These are phyloP conservation scores for Chlorella sp. DNA, from an alignment of 139 green algal species.

Conservation along the genomic window DNA sequence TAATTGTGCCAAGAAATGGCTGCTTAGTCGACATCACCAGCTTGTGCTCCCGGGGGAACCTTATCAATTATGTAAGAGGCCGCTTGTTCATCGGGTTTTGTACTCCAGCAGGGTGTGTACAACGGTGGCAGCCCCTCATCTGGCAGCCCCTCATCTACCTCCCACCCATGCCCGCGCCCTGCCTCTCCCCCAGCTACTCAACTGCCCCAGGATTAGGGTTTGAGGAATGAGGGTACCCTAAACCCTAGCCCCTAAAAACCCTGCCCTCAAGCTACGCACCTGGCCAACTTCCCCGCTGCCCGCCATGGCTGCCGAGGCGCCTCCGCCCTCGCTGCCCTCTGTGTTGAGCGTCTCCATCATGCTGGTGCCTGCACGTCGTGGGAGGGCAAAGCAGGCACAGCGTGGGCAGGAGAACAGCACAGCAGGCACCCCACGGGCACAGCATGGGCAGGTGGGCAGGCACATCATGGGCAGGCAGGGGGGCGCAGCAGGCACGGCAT, in stretches of 20 bases:
- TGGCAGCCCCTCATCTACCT: not conserved
- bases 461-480: too few relatives aligned
- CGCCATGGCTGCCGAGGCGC: not conserved
- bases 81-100: too few relatives aligned
- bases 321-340: not conserved
- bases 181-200: not conserved
- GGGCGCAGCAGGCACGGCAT: too few relatives aligned
- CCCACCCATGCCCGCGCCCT: not conserved
- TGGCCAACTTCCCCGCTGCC: not conserved
- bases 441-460: too few relatives aligned
- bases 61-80: too few relatives aligned
- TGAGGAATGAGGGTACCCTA: too few relatives aligned
- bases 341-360: slow-evolving; percentile 34
- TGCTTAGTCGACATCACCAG: slow-evolving; percentile 82
- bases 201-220: too few relatives aligned
- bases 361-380: slow-evolving; percentile 34
- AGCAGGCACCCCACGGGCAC: too few relatives aligned
- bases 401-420: not conserved
- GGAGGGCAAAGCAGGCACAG: not conserved
- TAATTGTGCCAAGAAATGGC: too few relatives aligned
- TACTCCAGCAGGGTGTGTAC: not conserved
- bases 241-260: too few relatives aligned
- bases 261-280: too few relatives aligned
- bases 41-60: slow-evolving; percentile 46
- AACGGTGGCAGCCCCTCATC: not conserved